Evolutionary conservation across 2,329 filamentous ascomycete species (phyloP).

Genomic region (Zopfia rhizophila): DNA sequence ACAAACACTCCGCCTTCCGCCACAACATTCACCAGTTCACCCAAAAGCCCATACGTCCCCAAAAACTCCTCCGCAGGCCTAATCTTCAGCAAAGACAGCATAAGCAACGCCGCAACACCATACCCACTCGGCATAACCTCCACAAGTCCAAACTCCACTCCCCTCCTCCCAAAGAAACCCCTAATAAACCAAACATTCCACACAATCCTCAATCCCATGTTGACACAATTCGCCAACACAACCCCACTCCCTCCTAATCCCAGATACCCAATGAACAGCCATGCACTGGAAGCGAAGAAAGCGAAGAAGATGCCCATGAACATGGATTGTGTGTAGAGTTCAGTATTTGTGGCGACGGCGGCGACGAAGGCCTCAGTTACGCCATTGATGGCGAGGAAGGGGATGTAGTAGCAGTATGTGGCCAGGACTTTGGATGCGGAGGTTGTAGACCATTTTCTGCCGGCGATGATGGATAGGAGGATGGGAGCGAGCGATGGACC

Average conservation of each 20-base stretch:
- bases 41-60: conserved; percentile 50
- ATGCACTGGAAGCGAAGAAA: conserved; percentile 79
- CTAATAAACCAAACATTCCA: conserved; percentile 83
- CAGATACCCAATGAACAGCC: conserved; percentile 75
- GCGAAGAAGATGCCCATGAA: conserved; percentile 88
- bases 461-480: conserved; percentile 79
- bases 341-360: conserved; percentile 78
- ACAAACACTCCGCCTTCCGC: conserved; percentile 49
- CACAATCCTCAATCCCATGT: conserved; percentile 84
- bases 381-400: conserved; percentile 90
- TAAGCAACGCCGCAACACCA: conserved; percentile 50
- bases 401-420: conserved; percentile 91
- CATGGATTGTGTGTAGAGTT: conserved; percentile 80
- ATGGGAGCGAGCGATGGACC: conserved; percentile 80
- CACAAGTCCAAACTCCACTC: conserved; percentile 28
- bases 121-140: conserved; percentile 32
- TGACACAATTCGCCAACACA: conserved; percentile 87
- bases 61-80: conserved; percentile 38
- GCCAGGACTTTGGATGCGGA: conserved; percentile 79
- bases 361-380: conserved; percentile 93
- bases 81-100: conserved; percentile 50
- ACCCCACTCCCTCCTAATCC: conserved; percentile 80
- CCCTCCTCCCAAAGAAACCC: conserved; percentile 40
- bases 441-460: conserved; percentile 77
- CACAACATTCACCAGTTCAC: conserved; percentile 54